Base-by-base conservation (phyloP, 1,284 basidiomycete genomes). In the Melampsora americana region DNA sequence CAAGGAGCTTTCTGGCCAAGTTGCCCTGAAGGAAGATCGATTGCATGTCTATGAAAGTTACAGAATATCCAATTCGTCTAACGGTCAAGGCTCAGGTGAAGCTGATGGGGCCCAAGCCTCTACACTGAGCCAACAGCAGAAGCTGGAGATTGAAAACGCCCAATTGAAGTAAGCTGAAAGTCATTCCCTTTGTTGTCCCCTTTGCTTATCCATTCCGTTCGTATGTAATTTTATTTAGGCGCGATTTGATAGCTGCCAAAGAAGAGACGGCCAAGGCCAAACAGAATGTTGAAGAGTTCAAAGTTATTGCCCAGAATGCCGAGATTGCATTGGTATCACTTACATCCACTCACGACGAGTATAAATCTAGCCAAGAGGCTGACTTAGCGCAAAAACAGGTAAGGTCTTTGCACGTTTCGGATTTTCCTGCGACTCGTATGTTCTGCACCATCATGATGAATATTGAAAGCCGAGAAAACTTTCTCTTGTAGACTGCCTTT, bases 131-230 rank as follows among this genome's bases (percentile, higher is more conserved):
- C 87, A 86, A 32, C 92, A 93, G 80, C 90, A 92, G 80, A 90
- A 92, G 80, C 86, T 95, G 5, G 89, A 93, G 83, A 86, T 89
- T 26, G 91, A 94, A 81, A 88, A 95, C 32, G 92, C 92, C 5
- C 91, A 93, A 71, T 86, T 93, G 42, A 86, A 90, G 90, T 91
- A 77, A 44, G 86, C 84, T 69, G 77, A 68, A 18, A 78, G 78
- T 5, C 79, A 79, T 35, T 30, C 28, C 39, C 12, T 50, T 42
- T 42, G 6, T 5, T 5, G 6, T 42, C 39, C 30, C 50, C 20
- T 30, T n/a, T 2, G 1, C 0, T 46, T 64, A 16, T 67, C 12
- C 28, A 79, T 23, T 77, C 23, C 20, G 50, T 9, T 14, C 9
- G 69, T 77, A 70, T 75, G 56, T 59, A 23, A 65, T 26, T 48